Percentiles rank a stretch among this genome's conserved stretches.
These are phyloP conservation scores for Tylopilus subfusipes DNA, from an alignment of 768 basidiomycete species.

Conservation along the genomic window DNA sequence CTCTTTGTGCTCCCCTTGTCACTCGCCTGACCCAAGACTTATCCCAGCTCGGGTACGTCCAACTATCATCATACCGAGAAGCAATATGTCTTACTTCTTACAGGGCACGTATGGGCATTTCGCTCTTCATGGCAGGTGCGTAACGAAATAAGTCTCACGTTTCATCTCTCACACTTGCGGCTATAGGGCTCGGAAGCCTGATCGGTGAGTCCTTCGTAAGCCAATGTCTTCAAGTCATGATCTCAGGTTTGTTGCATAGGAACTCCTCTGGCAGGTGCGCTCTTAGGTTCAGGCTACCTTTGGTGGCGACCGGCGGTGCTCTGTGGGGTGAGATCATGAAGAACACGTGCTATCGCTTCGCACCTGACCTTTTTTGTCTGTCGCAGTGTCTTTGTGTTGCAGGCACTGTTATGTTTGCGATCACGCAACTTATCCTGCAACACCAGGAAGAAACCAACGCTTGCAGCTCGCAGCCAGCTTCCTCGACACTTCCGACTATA, in stretches of 20 bases:
- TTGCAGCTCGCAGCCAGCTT: not conserved
- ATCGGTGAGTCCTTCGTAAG: slow-evolving; percentile 12
- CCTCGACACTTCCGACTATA: not conserved
- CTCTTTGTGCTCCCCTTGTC: slow-evolving; percentile 41
- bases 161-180: not conserved
- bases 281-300: slow-evolving; percentile 44
- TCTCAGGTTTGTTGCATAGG: slow-evolving; percentile 34
- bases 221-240: slow-evolving; percentile 7
- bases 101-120: slow-evolving; percentile 44
- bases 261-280: slow-evolving; percentile 52
- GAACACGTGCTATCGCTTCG: not conserved
- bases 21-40: slow-evolving; percentile 40
- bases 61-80: not conserved
- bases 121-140: slow-evolving; percentile 45
- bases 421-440: slow-evolving; percentile 7
- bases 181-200: slow-evolving; percentile 24
- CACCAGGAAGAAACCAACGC: not conserved
- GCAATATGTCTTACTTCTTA: not conserved
- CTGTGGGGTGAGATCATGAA: slow-evolving; percentile 35
- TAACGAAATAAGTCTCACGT: not conserved
- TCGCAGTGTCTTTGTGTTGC: slow-evolving; percentile 17
- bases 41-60: slow-evolving; percentile 45
- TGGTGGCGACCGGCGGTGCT: slow-evolving; percentile 60
- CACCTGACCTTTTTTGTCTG: slow-evolving; percentile 1
- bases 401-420: slow-evolving; percentile 14